Evolutionary conservation across 805 yeast species (phyloP), one percentile per base, ranked within the genome.

Genomic region (Cyberlindnera suaveolens): DNA sequence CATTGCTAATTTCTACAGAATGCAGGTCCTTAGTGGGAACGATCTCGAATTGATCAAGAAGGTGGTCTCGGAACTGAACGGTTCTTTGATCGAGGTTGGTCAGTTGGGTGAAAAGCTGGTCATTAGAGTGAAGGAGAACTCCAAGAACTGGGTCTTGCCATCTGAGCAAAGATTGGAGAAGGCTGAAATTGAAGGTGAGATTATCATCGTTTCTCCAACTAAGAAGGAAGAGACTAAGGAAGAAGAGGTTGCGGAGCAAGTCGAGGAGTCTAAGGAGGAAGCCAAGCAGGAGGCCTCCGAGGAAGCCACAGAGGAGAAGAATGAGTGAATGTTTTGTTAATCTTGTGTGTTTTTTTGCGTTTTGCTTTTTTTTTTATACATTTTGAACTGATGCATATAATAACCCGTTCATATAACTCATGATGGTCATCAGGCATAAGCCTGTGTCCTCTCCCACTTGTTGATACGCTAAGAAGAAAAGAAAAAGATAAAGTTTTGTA

Each of bases 1-100:
- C 44, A 72, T 88, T 50, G 78, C 87, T 46, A 68, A 72, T 46
- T 89, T 89, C 64, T 79, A 83, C 68, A 77, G 96, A 58, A 80
- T 91, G 53, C 77, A 80, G 59, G 74, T 78, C 45, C 66, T 85
- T 36, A 73, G 82, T 43, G 74, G 70, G 40, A 83, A 82, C 41
- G 80, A 80, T 53, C 41, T 67, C 31, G 62, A 63, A 29, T 52
- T 78, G 34, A 70, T 87, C 27, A 66, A 72, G 47, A 79, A 74
- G 46, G 78, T 88, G 5, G 65, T 78, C 51, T 83, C 79, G 52
- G 60, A 68, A 31, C 49, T 70, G 36, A 54, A 52, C 32, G 54
- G 54, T 23, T 44, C 62, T 54, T 40, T 70, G 59, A 56, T 65
- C 47, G 63, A 70, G 65, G 54, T 66, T 50, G 58, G 59, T n/a